Evolutionary conservation across 2,329 filamentous ascomycete genomes (phyloP).

Genomic region (Tolypocladium inflatum): DNA sequence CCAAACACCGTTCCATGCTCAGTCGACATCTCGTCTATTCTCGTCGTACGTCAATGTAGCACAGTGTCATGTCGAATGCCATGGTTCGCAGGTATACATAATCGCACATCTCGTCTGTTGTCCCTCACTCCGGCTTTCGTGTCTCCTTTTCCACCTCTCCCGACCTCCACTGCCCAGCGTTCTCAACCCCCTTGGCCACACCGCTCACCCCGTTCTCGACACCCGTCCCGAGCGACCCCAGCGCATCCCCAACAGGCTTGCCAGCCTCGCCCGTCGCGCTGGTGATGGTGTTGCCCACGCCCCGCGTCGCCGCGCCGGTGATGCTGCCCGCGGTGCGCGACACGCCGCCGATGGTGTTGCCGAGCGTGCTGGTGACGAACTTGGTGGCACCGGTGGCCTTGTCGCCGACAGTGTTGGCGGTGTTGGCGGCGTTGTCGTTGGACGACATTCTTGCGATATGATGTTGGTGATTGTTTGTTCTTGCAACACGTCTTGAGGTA

Average conservation of each 20-base stretch:
- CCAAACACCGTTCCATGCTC: neutral
- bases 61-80: neutral
- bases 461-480: neutral
- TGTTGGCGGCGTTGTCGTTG: slow-evolving; percentile 1
- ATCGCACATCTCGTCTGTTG: neutral
- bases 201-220: slow-evolving; percentile 39
- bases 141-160: neutral
- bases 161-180: slow-evolving; percentile 47
- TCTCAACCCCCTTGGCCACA: slow-evolving; percentile 44
- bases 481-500: neutral
- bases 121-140: neutral
- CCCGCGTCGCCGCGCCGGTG: slow-evolving; percentile 43
- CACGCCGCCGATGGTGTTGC: slow-evolving; percentile 31
- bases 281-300: slow-evolving; percentile 45
- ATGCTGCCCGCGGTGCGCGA: slow-evolving; percentile 29
- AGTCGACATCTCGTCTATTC: neutral
- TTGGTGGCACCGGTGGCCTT: slow-evolving; percentile 24
- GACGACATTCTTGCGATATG: slow-evolving; percentile 1
- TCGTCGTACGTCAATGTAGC: neutral
- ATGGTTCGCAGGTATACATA: neutral
- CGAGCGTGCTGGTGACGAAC: slow-evolving; percentile 29
- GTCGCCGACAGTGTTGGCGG: slow-evolving; percentile 13
- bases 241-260: slow-evolving; percentile 43
- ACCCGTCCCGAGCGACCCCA: slow-evolving; percentile 42
- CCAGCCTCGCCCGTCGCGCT: slow-evolving; percentile 43